phyloP scores from a whole-genome alignment of 805 yeast species.

The Naumovozyma castellii region DNA sequence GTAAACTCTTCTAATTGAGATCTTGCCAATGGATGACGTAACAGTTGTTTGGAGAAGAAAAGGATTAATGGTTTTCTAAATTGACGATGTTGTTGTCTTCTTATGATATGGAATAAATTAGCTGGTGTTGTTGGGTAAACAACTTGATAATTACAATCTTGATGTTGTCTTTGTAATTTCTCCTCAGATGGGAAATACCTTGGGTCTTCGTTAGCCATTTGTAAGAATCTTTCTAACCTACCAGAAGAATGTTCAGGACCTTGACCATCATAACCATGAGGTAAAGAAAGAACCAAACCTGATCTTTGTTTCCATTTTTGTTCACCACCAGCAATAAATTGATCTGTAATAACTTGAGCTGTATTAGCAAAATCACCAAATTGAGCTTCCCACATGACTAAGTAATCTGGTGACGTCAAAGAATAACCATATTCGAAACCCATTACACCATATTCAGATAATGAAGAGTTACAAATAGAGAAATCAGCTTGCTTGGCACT shows the following conservation, averaged over 20 bases:
- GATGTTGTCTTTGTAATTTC: constrained; percentile 93
- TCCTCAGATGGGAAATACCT: constrained; percentile 85
- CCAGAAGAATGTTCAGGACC: constrained; percentile 99
- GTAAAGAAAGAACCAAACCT: constrained; percentile 88
- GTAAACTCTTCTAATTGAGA: constrained; percentile 76
- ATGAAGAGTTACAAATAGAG: constrained; percentile 84
- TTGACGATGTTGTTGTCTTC: constrained; percentile 99
- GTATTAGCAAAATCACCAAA: constrained; percentile 99
- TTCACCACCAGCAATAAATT: constrained; percentile 94
- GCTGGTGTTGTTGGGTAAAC: constrained; percentile 98
- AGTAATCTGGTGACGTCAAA: constrained; percentile 91
- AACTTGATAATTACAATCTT: constrained; percentile 95
- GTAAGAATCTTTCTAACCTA: constrained; percentile 92
- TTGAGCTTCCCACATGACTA: constrained; percentile 99
- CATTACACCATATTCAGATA: constrained; percentile 98
- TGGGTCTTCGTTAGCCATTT: constrained; percentile 91
- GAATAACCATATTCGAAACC: constrained; percentile 99
- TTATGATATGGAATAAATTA: constrained; percentile 86
- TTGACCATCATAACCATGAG: constrained; percentile 99
- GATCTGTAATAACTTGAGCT: constrained; percentile 95
- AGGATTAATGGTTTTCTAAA: constrained; percentile 85
- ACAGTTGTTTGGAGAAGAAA: constrained; percentile 85
- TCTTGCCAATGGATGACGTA: constrained; percentile 97
- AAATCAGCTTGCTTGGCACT: constrained; percentile 77
- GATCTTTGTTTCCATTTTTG: constrained; percentile 98